Conservation (phyloP, 257 asterid genomes). For the Asclepias syriaca region DNA sequence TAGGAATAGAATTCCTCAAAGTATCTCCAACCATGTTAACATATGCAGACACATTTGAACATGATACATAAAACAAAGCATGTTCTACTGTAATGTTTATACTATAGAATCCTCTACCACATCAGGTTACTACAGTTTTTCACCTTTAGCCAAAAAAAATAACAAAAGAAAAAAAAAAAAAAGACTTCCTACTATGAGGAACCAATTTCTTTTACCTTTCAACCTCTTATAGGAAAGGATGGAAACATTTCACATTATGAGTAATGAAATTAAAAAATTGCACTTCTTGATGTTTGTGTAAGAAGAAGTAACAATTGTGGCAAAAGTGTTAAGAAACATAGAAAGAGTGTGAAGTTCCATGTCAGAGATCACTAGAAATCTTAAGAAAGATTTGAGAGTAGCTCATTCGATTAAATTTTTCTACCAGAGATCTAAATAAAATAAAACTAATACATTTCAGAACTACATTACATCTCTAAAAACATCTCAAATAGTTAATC, state of each 20-base stretch:
- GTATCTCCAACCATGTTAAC: slow-evolving; percentile 81
- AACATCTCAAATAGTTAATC: background rate
- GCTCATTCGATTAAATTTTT: background rate
- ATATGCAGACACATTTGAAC: slow-evolving; percentile 77
- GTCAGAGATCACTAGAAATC: background rate
- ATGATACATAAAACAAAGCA: slow-evolving; percentile 29
- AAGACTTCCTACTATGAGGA: background rate
- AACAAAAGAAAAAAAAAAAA: background rate
- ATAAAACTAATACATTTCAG: background rate
- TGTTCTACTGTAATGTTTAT: background rate
- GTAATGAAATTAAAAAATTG: background rate
- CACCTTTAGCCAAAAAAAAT: background rate
- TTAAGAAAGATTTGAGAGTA: background rate
- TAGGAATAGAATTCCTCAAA: slow-evolving; percentile 73
- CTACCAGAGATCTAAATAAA: background rate
- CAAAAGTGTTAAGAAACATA: background rate
- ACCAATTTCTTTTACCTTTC: too few relatives aligned
- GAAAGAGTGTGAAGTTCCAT: background rate
- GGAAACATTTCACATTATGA: too few relatives aligned
- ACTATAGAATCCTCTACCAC: background rate
- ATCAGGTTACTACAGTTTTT: background rate
- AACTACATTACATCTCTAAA: background rate
- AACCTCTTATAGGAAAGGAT: too few relatives aligned
- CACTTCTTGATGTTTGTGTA: background rate
- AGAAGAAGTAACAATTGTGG: background rate